phyloP scores from a whole-genome alignment of 306 rosid species.

The Casuarina cunninghamiana region DNA sequence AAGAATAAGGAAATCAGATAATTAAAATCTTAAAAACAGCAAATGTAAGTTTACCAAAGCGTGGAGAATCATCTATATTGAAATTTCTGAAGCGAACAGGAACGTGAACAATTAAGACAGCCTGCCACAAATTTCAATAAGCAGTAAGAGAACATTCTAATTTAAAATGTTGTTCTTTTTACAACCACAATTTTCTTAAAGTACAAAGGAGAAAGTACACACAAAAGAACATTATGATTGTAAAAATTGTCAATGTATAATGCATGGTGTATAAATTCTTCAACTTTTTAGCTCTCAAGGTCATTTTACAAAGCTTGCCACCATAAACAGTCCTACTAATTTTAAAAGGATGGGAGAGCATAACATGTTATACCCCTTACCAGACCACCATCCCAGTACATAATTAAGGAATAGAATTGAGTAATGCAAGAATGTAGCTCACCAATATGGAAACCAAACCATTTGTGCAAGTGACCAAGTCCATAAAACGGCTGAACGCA shows the following conservation, averaged over 20 bases:
- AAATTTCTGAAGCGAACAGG: constrained; percentile 70
- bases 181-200: not conserved
- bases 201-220: not conserved
- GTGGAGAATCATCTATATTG: constrained; percentile 64
- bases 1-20: constrained; percentile 15
- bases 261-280: constrained; percentile 1
- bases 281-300: not conserved
- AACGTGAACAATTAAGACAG: constrained; percentile 82
- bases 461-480: constrained; percentile 86
- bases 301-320: not conserved
- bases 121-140: constrained; percentile 56
- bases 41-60: constrained; percentile 57
- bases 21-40: constrained; percentile 3
- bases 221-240: not conserved
- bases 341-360: not conserved
- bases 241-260: constrained; percentile 7
- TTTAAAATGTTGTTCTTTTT: not conserved
- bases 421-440: constrained; percentile 33
- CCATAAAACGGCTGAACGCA: constrained; percentile 85
- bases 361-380: not conserved
- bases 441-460: constrained; percentile 94
- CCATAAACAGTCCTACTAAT: not conserved
- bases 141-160: constrained; percentile 25
- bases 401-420: constrained; percentile 10
- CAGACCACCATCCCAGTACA: constrained; percentile 11